A percentile compares a stretch with the other conserved stretches of the same genome.
Evolutionary conservation across 345 rosid genomes (phyloP).

Genomic region (Eucalyptus leucophloia): DNA sequence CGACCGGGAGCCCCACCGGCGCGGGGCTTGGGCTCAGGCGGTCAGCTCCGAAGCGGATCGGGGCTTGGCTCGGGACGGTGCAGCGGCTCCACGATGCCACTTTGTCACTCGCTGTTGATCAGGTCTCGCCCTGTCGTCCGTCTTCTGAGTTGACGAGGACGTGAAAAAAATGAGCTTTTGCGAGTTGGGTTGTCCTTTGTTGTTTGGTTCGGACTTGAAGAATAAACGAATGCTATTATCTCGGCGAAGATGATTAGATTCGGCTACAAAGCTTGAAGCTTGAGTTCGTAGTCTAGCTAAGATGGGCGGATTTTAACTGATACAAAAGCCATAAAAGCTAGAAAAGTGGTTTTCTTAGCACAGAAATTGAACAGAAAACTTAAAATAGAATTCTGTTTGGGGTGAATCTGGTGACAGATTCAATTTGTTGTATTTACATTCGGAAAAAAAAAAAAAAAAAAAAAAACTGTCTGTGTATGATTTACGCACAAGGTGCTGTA

Average conservation of each 20-base stretch:
- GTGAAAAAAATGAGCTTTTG: background rate
- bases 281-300: background rate
- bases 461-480: background rate
- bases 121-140: background rate
- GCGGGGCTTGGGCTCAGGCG: constrained; percentile 6
- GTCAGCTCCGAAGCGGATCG: background rate
- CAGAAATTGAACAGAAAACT: background rate
- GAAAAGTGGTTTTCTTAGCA: background rate
- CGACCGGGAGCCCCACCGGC: constrained; percentile 5
- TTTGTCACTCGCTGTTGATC: background rate
- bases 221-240: background rate
- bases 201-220: background rate
- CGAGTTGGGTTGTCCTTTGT: background rate
- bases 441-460: background rate
- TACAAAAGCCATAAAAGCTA: background rate
- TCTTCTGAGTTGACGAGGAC: background rate
- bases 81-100: background rate
- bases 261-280: background rate
- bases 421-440: background rate
- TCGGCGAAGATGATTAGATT: background rate
- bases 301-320: background rate
- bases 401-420: background rate
- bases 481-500: background rate
- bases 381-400: background rate
- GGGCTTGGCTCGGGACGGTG: background rate